Base-by-base conservation (phyloP, 164 flowering plant genomes). In the Stephania cephalantha region DNA sequence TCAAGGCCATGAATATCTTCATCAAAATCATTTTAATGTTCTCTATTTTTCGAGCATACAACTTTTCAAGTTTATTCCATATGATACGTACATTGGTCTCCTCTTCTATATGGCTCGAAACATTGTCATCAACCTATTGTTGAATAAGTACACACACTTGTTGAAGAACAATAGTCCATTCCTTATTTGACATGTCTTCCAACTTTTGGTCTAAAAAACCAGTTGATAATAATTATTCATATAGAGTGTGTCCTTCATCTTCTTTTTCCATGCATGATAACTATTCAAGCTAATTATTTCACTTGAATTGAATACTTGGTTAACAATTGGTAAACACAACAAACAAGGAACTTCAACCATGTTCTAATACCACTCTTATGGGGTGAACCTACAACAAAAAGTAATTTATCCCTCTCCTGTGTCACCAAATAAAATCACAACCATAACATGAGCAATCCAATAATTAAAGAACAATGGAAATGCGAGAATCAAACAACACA, bases 111-210 rank as follows among this genome's bases (percentile, higher is more conserved):
- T 74, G 76, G 20, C 48, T 11, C 1, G 45, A 74, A 8, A 46
- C 65, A 45, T 46, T 74, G 6, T 67, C 63, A 46, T 68, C 71
- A 5, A 74, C 2, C 71, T 9, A 67, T 68, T 74, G 71, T 46
- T 45, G 8, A 67, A 67, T 46, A 52, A 42, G 46, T 2, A 42
- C 63, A 68, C 5, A 7, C 9, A 53, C 42, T 68, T 74, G 20
- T 17, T 35, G 18, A 10, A 45, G 11, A 18, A 74, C n/a, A 3
- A n/a, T 74, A 6, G 45, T 67, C 71, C 46, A 74, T 8, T 74
- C 58, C 12, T 68, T 22, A 66, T 68, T 2, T 15, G 58, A 6
- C 17, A 9, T 52, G 17, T 6, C 17, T 52, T 6, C 17, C 5
- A 15, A 1, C 8, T 52, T 52, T 52, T 6, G 17, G 17, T 52